Evolutionary conservation across 768 basidiomycete species (phyloP).

Genomic region (Strobilomyces echinocephalus): DNA sequence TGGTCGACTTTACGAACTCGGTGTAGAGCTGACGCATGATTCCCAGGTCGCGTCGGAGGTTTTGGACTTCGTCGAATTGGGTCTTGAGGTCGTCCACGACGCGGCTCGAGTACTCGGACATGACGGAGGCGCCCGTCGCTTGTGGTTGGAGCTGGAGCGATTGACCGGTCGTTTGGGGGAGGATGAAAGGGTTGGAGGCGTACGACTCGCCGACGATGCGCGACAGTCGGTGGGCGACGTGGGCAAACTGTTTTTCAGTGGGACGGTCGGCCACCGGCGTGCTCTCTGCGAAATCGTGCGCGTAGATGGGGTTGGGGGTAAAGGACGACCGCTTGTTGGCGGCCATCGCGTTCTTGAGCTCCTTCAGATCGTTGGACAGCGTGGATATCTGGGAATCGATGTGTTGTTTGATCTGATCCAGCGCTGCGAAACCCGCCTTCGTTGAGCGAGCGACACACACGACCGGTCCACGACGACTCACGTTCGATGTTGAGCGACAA

Average conservation of each 20-base stretch:
- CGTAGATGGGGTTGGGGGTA: constrained; percentile 43
- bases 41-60: constrained; percentile 87
- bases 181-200: constrained; percentile 35
- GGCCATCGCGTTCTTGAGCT: constrained; percentile 66
- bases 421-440: constrained; percentile 46
- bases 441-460: constrained; percentile 8
- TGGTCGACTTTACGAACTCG: constrained; percentile 90
- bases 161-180: constrained; percentile 64
- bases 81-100: constrained; percentile 81
- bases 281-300: constrained; percentile 57
- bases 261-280: constrained; percentile 66
- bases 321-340: constrained; percentile 50
- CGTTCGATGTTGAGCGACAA: constrained; percentile 95
- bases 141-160: constrained; percentile 57
- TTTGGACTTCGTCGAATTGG: constrained; percentile 94
- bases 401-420: constrained; percentile 98
- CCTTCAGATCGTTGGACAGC: constrained; percentile 85
- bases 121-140: constrained; percentile 67
- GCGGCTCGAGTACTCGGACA: constrained; percentile 67
- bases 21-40: constrained; percentile 93
- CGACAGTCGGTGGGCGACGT: constrained; percentile 69
- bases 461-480: constrained; percentile 42
- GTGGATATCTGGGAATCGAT: constrained; percentile 87
- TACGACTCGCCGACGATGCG: constrained; percentile 53
- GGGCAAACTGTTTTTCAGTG: constrained; percentile 68